phyloP scores from a whole-genome alignment of 2,329 filamentous ascomycete species.

The Leptosphaerulina australis region DNA sequence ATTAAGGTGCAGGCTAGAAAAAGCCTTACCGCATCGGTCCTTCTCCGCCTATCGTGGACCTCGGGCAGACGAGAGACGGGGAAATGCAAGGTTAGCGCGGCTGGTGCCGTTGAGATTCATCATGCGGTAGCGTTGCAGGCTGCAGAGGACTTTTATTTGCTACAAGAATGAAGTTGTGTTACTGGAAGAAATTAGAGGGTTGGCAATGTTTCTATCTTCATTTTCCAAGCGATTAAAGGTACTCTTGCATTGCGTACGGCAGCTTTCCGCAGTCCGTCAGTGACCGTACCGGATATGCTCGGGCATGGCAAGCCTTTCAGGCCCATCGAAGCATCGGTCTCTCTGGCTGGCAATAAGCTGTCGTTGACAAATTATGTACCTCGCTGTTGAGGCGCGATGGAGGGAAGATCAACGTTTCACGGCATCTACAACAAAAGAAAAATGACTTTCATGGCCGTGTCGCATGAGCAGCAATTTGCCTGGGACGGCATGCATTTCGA shows the following conservation, averaged over 20 bases:
- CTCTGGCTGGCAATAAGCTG: not conserved
- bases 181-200: not conserved
- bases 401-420: slow-evolving; percentile 10
- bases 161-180: not conserved
- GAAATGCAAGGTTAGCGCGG: slow-evolving; percentile 6
- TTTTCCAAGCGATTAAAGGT: not conserved
- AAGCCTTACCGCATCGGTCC: slow-evolving; percentile 9
- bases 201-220: not conserved
- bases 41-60: slow-evolving; percentile 12
- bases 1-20: slow-evolving; percentile 9
- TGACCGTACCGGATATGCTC: not conserved
- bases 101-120: not conserved
- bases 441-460: not conserved
- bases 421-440: not conserved
- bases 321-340: not conserved
- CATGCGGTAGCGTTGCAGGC: not conserved
- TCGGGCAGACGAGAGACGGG: not conserved
- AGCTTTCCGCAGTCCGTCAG: not conserved
- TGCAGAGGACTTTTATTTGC: not conserved
- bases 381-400: slow-evolving; percentile 10
- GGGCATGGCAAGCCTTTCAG: slow-evolving; percentile 1
- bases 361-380: not conserved
- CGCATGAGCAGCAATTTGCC: slow-evolving; percentile 1
- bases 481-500: not conserved
- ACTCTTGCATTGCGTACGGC: not conserved